Evolutionary conservation across 768 basidiomycete genomes (phyloP).

Genomic region (Artomyces pyxidatus): DNA sequence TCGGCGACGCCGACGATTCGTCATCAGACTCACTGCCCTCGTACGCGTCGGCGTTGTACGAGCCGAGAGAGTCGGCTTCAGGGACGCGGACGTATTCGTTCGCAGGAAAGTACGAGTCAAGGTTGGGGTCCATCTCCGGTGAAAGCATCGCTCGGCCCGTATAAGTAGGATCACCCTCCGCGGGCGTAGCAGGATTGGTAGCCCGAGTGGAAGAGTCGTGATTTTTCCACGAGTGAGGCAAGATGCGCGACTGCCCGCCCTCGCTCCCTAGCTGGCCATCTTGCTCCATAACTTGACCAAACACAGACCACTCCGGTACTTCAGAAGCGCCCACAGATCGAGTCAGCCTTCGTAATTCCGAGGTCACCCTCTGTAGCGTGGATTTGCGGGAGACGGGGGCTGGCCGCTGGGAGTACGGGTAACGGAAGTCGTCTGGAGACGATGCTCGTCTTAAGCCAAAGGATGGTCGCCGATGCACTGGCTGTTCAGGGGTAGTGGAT

Average conservation of each 20-base stretch:
- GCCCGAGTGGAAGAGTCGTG: background rate
- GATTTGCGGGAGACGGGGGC: background rate
- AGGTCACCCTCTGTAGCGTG: conserved; percentile 7
- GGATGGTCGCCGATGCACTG: no score
- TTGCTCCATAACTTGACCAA: conserved; percentile 10
- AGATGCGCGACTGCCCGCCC: background rate
- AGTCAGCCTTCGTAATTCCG: conserved; percentile 1
- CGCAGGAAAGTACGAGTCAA: background rate
- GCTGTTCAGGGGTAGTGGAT: no score
- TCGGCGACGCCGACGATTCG: background rate
- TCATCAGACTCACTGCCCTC: background rate
- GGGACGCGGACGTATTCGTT: background rate
- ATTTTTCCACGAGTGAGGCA: background rate
- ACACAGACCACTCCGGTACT: conserved; percentile 14
- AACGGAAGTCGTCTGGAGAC: no score
- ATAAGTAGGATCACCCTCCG: background rate
- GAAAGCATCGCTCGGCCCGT: background rate
- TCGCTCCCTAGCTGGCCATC: background rate
- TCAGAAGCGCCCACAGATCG: background rate
- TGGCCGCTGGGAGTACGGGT: no score
- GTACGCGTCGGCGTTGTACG: background rate
- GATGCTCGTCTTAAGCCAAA: no score
- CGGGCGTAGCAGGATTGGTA: background rate
- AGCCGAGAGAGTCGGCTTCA: background rate
- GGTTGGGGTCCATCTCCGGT: background rate